These are phyloP conservation scores for Aureobasidium sp. DNA, from an alignment of 2,329 filamentous ascomycete genomes.

Conservation along the genomic window DNA sequence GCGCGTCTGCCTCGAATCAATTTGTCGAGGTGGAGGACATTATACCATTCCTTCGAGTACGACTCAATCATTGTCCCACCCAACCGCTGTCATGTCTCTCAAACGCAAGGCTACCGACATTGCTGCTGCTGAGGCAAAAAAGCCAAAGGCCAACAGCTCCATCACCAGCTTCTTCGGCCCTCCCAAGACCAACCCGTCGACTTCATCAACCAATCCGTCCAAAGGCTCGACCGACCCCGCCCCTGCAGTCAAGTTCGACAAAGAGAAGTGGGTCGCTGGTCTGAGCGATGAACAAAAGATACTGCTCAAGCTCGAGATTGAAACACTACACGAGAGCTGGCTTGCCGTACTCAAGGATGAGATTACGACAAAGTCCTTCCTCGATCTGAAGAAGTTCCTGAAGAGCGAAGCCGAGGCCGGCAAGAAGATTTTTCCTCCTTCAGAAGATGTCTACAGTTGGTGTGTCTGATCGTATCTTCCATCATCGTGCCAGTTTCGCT, in stretches of 20 bases:
- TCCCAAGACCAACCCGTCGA: slow-evolving; percentile 43
- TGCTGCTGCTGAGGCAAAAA: slow-evolving; percentile 38
- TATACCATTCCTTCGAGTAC: background rate
- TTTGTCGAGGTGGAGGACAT: background rate
- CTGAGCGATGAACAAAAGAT: slow-evolving; percentile 74
- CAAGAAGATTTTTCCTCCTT: slow-evolving; percentile 77
- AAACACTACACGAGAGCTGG: slow-evolving; percentile 88
- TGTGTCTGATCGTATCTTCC: slow-evolving; percentile 31
- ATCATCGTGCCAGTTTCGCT: background rate
- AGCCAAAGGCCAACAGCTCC: slow-evolving; percentile 54
- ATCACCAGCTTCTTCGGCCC: slow-evolving; percentile 85
- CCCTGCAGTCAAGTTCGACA: slow-evolving; percentile 59
- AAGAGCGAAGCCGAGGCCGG: slow-evolving; percentile 64
- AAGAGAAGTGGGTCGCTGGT: slow-evolving; percentile 76
- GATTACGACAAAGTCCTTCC: slow-evolving; percentile 66
- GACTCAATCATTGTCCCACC: background rate
- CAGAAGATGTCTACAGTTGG: slow-evolving; percentile 91
- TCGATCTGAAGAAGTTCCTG: slow-evolving; percentile 81
- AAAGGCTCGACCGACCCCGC: slow-evolving; percentile 22
- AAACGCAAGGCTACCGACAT: slow-evolving; percentile 42
- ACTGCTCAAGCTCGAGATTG: slow-evolving; percentile 79
- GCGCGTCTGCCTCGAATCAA: background rate
- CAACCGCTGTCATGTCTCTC: slow-evolving; percentile 33
- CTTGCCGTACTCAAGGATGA: slow-evolving; percentile 82
- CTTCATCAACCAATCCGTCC: slow-evolving; percentile 24